Evolutionary conservation across 176 grass and related monocot genomes (phyloP), one percentile per base, ranked within the genome.

Genomic region (Phyllostachys edulis): DNA sequence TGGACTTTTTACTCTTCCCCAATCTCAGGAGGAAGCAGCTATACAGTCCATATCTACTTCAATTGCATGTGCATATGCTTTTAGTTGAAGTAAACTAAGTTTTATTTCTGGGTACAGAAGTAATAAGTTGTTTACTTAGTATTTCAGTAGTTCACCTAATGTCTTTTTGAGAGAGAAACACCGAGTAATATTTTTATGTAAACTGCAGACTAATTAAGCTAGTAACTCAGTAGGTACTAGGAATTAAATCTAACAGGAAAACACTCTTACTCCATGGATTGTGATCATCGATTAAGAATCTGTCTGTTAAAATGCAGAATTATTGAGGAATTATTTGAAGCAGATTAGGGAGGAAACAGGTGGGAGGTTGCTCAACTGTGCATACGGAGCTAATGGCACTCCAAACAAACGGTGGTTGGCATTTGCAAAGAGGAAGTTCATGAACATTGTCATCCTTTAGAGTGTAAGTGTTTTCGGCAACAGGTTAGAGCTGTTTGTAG

Each of bases 331-430:
- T 74, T 99, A 96, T 92, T 80, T 99, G 96, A 96, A 96, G 81
- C 96, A 99, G 82, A 96, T 99, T 91, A 92, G 96, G 65, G 93
- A 99, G 81, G 96, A 99, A 75, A 96, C 93, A 26, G 96, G 93
- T 78, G 96, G 96, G 80, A 96, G 96, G 88, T 80, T 99, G 68
- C 96, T 98, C 24, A 94, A 56, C 69, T 98, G 96, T 66, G 96
- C 93, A 56, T 99, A 99, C 66, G 96, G 96, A 76, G 80, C 94
- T 57, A 97, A 97, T 76, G 91, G 91, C 36, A 94, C 90, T 46
- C 94, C 92, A 60, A 97, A 97, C 68, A 97, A 97, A 84, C 94
- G 94, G 94, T 97, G 92, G 94, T 23, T 97, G 71, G 94, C 94
- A 72, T 97, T 97, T 76, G 94, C 94, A 57, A 94, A 94, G 88